Evolutionary conservation across 345 rosid species (phyloP), one percentile per base, ranked within the genome.

Genomic region (Isatis tinctoria): DNA sequence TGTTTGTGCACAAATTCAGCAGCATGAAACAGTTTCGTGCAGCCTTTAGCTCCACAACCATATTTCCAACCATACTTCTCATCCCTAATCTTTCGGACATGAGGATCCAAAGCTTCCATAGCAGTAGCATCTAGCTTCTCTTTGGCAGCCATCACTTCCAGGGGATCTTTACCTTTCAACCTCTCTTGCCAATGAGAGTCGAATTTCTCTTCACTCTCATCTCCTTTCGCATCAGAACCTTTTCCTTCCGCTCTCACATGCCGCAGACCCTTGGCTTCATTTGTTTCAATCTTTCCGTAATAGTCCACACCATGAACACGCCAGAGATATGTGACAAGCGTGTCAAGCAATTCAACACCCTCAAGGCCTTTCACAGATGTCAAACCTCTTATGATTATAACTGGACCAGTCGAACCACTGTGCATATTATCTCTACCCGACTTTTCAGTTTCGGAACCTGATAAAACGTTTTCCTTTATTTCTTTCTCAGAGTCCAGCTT

Each of bases 21-120:
- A 73, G 99, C 98, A 73, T 95, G 99, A 83, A 95, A 95, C 67
- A 95, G 98, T 79, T 95, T 95, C 20, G 99, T 95, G 84, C 99
- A 95, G 59, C 99, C 98, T 80, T 92, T 95, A 51, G 99, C 98
- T 72, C 99, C 99, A 83, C 99, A 92, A 56, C 99, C 99, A 83
- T 87, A 95, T 81, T 95, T 95, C 97, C 99, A 95, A 13, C 99
- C 99, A 81, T 95, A 95, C 74, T 92, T 95, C 73, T 95, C 99
- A 90, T 95, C 99, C 80, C 97, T 86, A 37, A 95, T 95, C 82
- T 95, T 95, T 51, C 98, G 87, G 65, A 95, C 96, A 83, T 64
- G 87, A 41, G 99, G 97, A 84, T 95, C 99, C 74, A 95, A 32
- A 22, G 69, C 81, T 74, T 95, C 97, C 61, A 74, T 76, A 41